Base-by-base conservation (phyloP, 805 yeast species). In the Cyberlindnera amylophila region DNA sequence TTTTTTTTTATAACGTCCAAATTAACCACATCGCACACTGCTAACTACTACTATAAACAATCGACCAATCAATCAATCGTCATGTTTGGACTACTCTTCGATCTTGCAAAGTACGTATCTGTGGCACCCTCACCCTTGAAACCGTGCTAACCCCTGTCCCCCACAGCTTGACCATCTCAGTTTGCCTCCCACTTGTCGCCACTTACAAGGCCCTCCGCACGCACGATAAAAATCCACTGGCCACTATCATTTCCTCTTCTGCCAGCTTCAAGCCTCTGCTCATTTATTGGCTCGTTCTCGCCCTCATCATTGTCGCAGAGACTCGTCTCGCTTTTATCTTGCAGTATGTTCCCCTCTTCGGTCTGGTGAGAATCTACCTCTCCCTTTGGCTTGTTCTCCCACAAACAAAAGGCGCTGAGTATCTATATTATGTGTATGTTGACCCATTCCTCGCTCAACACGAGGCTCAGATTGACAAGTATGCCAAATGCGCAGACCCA, bases 231-330 rank as follows among this genome's bases (percentile, higher is more conserved):
- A 21, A 6, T 9, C 24, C 24, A 11, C 11, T 28, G 14, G 30
- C 39, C 13, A 13, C 23, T 5, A 6, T 32, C 17, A 27, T 13
- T 3, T 7, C 36, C 4, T 24, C 38, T 6, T 30, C 16, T 5
- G 4, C 39, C 10, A 36, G 33, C 15, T 41, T 44, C 43, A 46
- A 41, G 34, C 68, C 74, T 10, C 74, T 81, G 76, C 61, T 74
- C 28, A 64, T 70, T 44, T 81, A 84, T 62, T 87, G 96, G 95
- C 67, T 82, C 11, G 79, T 83, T 1, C 61, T 72, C 40, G 72
- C 81, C 4, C 49, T 67, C 7, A 58, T 70, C 33, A 51, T 67
- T 8, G 61, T 64, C 1, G 50, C 64, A 11, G 75, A 72, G 44
- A 66, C 72, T 34, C 57, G 65, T 26, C 50, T 76, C 15, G 61